Conservation (phyloP, 164 flowering plant species). For the Annona cherimola region DNA sequence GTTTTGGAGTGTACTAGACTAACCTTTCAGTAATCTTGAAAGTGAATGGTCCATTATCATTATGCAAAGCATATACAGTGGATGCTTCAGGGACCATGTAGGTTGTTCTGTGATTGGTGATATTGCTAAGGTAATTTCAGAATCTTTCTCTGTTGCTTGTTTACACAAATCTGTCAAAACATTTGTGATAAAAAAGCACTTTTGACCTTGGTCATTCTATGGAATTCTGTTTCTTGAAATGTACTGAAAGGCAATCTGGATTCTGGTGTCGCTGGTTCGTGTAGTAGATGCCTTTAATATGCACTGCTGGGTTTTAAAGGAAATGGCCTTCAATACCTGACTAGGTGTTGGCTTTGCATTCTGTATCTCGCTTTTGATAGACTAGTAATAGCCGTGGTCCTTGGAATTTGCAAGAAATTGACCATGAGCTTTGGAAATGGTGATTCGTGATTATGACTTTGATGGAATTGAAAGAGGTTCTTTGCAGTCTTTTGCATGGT, state of each 20-base stretch:
- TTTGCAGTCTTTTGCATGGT: too few relatives aligned
- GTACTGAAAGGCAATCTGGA: neutral
- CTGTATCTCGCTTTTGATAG: too few relatives aligned
- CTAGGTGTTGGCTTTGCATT: too few relatives aligned
- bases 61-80: neutral
- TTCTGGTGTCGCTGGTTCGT: neutral
- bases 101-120: neutral
- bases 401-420: too few relatives aligned
- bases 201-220: too few relatives aligned
- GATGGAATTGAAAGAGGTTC: too few relatives aligned
- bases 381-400: too few relatives aligned
- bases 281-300: neutral
- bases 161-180: neutral
- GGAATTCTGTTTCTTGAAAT: neutral
- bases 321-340: too few relatives aligned
- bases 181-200: too few relatives aligned
- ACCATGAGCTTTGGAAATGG: too few relatives aligned
- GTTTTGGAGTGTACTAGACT: neutral
- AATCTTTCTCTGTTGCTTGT: neutral
- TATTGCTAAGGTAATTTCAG: neutral
- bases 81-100: neutral
- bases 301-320: too few relatives aligned
- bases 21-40: neutral
- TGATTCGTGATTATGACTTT: too few relatives aligned
- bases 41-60: neutral